Evolutionary conservation across 257 asterid species (phyloP), one percentile per base, ranked within the genome.

Genomic region (Plantago major): DNA sequence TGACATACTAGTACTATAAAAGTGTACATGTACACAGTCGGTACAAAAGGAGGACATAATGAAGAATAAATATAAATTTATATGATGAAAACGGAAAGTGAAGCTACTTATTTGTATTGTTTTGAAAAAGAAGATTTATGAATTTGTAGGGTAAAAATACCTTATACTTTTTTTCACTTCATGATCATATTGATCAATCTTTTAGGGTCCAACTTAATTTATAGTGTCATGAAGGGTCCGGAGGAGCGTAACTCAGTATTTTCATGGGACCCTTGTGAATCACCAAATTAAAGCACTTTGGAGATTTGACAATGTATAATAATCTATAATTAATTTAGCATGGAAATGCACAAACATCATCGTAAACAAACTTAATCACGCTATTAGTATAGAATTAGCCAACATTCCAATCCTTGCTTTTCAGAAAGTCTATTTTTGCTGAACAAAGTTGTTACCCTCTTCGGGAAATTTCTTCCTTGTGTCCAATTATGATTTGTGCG

Each of bases 281-380:
- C 55, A 60, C 13, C 1, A 54, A 33, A 33, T 33, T 1, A 33
- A 33, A 33, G 40, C 8, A 33, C 40, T 4, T 7, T 33, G 40
- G 6, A 33, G 55, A 28, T 58, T 9, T 45, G 62, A 63, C 79
- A 72, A 54, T 63, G 43, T 57, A 55, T 68, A 70, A 70, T 72
- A 72, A 54, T 63, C 40, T 57, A 55, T 68, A 70, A 70, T 72
- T 74, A 73, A 55, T 63, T 65, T 63, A 76, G 75, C 70, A 75
- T 67, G 67, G 71, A 46, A 58, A 67, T 64, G 86, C 86, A 82
- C 88, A 76, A 81, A 82, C 81, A 77, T 76, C 87, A 68, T 84
- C 3, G 6, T 0, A 33, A 33, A 1, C 67, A 68, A 51, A 53
- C 66, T 76, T 75, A 55, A 68, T 64, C 63, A 45, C 73, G 69